Conservation (phyloP, 495 filamentous ascomycete genomes). For the Neurospora pannonica region DNA sequence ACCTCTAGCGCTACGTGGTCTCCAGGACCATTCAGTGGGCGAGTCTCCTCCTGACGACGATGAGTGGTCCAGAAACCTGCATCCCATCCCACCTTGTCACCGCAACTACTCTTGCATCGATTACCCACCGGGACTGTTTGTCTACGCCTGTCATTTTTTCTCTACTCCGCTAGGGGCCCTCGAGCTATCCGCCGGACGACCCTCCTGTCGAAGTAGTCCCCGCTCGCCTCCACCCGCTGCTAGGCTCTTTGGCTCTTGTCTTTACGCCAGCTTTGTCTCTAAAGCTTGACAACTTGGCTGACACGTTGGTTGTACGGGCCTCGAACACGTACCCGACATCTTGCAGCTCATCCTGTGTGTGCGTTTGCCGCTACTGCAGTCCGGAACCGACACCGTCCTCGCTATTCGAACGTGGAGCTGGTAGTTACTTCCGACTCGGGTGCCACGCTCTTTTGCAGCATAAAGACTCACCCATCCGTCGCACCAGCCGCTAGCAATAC, state of each 20-base stretch:
- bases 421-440: slow-evolving; percentile 1
- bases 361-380: not conserved
- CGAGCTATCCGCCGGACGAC: slow-evolving; percentile 11
- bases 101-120: slow-evolving; percentile 21
- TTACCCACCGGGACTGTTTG: slow-evolving; percentile 17
- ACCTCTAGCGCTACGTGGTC: slow-evolving; percentile 14
- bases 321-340: slow-evolving; percentile 13
- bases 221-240: slow-evolving; percentile 4
- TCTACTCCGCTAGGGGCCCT: slow-evolving; percentile 19
- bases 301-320: slow-evolving; percentile 8
- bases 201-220: slow-evolving; percentile 9
- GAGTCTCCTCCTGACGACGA: slow-evolving; percentile 22
- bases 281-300: slow-evolving; percentile 4
- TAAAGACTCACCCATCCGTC: slow-evolving; percentile 2
- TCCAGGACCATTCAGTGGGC: slow-evolving; percentile 31
- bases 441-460: slow-evolving; percentile 6
- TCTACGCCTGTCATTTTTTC: slow-evolving; percentile 18
- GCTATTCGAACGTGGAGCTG: slow-evolving; percentile 4
- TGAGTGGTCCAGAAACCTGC: slow-evolving; percentile 33
- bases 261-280: not conserved
- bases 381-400: slow-evolving; percentile 1
- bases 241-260: slow-evolving; percentile 5
- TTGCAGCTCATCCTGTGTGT: slow-evolving; percentile 3
- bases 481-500: not conserved
- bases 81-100: slow-evolving; percentile 26